These are phyloP conservation scores for Herpetomonas tarakana DNA, from an alignment of 208 protist species.

Conservation along the genomic window DNA sequence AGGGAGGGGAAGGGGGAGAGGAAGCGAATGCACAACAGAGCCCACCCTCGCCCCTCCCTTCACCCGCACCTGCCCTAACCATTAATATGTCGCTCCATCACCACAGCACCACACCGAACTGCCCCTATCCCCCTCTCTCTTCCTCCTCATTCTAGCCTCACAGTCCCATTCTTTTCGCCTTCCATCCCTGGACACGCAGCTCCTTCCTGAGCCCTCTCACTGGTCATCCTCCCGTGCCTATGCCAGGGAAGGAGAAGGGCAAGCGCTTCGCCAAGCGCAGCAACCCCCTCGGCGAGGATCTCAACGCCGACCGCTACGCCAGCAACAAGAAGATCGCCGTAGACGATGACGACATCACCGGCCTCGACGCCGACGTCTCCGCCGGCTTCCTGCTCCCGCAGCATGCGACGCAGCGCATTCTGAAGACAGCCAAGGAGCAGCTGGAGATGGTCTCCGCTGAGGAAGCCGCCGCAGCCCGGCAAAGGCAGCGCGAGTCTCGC, in stretches of 20 bases:
- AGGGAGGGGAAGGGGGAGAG: no score
- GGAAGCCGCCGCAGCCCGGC: constrained; percentile 6
- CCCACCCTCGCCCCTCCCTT: no score
- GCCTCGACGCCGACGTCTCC: constrained; percentile 32
- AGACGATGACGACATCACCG: constrained; percentile 9
- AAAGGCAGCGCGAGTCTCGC: constrained; percentile 11
- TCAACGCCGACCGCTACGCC: constrained; percentile 81
- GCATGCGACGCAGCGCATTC: constrained; percentile 72
- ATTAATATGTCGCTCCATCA: no score
- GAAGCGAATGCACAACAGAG: no score
- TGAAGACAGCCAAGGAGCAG: constrained; percentile 70
- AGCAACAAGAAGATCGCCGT: constrained; percentile 31
- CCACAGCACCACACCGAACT: no score
- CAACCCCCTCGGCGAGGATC: constrained; percentile 80
- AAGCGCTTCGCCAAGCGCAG: constrained; percentile 32
- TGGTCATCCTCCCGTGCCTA: no score
- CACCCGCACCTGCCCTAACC: no score
- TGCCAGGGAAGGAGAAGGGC: constrained; percentile 43
- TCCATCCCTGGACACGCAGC: no score
- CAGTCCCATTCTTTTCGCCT: no score
- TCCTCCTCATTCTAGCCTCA: no score
- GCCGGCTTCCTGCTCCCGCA: constrained; percentile 69
- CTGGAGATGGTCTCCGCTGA: constrained; percentile 58
- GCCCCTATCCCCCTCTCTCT: no score
- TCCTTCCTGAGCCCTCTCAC: no score